phyloP scores from a whole-genome alignment of 257 asterid species.

The Nicotiana paniculata region DNA sequence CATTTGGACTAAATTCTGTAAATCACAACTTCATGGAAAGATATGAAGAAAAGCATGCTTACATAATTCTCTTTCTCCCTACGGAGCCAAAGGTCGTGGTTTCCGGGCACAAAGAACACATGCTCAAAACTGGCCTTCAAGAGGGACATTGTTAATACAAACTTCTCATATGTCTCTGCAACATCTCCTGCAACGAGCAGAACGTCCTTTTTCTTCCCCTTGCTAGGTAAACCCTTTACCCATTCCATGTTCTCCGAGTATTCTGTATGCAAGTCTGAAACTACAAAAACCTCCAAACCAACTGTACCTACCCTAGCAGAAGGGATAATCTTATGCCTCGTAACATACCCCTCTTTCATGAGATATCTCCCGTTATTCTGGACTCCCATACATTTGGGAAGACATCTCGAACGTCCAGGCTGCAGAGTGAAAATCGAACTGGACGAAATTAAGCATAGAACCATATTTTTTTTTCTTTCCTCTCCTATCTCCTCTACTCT shows the following conservation, averaged over 20 bases:
- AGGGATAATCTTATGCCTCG: slow-evolving; percentile 42
- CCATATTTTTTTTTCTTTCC: slow-evolving; percentile 22
- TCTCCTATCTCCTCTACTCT: background rate
- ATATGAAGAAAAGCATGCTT: slow-evolving; percentile 14
- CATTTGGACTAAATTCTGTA: background rate
- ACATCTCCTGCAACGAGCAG: slow-evolving; percentile 88
- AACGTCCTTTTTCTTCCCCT: slow-evolving; percentile 30
- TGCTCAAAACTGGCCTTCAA: slow-evolving; percentile 60
- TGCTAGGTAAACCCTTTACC: slow-evolving; percentile 41
- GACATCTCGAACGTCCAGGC: slow-evolving; percentile 8
- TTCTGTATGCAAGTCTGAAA: slow-evolving; percentile 88
- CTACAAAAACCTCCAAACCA: slow-evolving; percentile 46
- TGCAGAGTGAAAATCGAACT: slow-evolving; percentile 17
- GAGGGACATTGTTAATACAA: slow-evolving; percentile 54
- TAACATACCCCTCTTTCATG: slow-evolving; percentile 4
- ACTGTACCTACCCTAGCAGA: slow-evolving; percentile 6
- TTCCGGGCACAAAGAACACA: slow-evolving; percentile 81
- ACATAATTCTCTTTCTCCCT: slow-evolving; percentile 41
- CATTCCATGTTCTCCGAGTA: slow-evolving; percentile 67
- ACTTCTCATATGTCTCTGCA: slow-evolving; percentile 65
- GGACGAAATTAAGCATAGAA: slow-evolving; percentile 25
- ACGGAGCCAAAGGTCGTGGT: slow-evolving; percentile 90
- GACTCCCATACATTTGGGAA: slow-evolving; percentile 9
- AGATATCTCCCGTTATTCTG: slow-evolving; percentile 7
- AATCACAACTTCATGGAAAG: background rate